A percentile compares a stretch with the other conserved stretches of the same genome.
phyloP scores from a whole-genome alignment of 2,329 filamentous ascomycete species.

The Cercospora brassicicola region DNA sequence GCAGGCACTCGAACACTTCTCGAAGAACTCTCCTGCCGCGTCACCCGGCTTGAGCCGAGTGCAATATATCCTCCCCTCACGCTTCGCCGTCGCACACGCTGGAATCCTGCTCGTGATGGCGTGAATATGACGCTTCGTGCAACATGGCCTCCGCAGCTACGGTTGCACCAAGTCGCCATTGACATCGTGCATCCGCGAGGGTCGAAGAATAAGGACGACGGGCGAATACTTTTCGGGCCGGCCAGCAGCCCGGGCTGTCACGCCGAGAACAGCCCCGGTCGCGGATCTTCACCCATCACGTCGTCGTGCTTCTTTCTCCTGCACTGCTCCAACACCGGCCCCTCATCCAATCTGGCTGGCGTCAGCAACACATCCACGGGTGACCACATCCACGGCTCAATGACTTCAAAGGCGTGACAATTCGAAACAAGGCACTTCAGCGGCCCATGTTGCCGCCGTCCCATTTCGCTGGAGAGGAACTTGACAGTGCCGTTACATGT shows the following conservation, averaged over 20 bases:
- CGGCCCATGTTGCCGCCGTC: not conserved
- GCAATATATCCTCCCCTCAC: not conserved
- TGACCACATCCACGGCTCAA: not conserved
- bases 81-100: not conserved
- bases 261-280: constrained; percentile 9
- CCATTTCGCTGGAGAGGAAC: not conserved
- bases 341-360: not conserved
- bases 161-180: not conserved
- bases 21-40: constrained; percentile 5
- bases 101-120: not conserved
- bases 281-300: not conserved
- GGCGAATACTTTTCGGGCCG: not conserved
- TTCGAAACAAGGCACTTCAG: not conserved
- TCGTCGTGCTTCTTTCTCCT: not conserved
- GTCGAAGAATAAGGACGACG: not conserved
- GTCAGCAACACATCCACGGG: not conserved
- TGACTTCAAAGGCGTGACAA: not conserved
- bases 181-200: not conserved
- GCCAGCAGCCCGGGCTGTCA: not conserved
- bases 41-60: constrained; percentile 4
- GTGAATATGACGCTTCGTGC: not conserved
- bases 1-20: not conserved
- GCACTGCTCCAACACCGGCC: not conserved
- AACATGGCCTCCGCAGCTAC: not conserved
- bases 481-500: not conserved